Conservation (phyloP, 805 yeast species). For the Lachancea cidri region DNA sequence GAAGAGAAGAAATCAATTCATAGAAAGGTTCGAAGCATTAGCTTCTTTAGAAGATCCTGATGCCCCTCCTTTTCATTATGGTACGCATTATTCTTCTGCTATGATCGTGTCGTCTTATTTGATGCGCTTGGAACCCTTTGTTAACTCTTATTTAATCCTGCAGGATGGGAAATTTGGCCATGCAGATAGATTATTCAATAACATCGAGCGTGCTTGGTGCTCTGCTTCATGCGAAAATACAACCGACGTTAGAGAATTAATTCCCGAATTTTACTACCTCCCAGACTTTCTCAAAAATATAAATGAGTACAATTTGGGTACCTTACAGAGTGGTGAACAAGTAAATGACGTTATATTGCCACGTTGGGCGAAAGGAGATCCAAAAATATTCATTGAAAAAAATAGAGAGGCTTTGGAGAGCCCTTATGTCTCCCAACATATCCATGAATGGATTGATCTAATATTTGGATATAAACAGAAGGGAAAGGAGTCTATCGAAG, state of each 20-base stretch:
- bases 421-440: constrained; percentile 66
- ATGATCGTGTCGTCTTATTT: constrained; percentile 85
- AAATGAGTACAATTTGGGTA: constrained; percentile 67
- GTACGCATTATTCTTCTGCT: constrained; percentile 90
- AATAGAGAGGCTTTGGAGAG: constrained; percentile 83
- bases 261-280: constrained; percentile 78
- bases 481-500: constrained; percentile 61
- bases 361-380: constrained; percentile 79
- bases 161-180: constrained; percentile 91
- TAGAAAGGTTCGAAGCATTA: constrained; percentile 68
- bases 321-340: constrained; percentile 51
- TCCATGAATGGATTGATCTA: constrained; percentile 82
- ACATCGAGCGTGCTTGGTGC: constrained; percentile 72
- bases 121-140: constrained; percentile 75
- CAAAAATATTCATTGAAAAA: constrained; percentile 63
- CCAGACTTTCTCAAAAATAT: constrained; percentile 72
- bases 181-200: constrained; percentile 75
- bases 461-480: constrained; percentile 77
- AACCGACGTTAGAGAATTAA: constrained; percentile 82
- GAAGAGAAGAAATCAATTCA: constrained; percentile 55
- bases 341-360: constrained; percentile 68
- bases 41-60: constrained; percentile 51
- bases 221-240: constrained; percentile 77
- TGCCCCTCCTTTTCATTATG: constrained; percentile 83
- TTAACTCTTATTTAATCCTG: constrained; percentile 65